These are phyloP conservation scores for Coleophoma crateriformis DNA, from an alignment of 2,329 filamentous ascomycete genomes.

Conservation along the genomic window DNA sequence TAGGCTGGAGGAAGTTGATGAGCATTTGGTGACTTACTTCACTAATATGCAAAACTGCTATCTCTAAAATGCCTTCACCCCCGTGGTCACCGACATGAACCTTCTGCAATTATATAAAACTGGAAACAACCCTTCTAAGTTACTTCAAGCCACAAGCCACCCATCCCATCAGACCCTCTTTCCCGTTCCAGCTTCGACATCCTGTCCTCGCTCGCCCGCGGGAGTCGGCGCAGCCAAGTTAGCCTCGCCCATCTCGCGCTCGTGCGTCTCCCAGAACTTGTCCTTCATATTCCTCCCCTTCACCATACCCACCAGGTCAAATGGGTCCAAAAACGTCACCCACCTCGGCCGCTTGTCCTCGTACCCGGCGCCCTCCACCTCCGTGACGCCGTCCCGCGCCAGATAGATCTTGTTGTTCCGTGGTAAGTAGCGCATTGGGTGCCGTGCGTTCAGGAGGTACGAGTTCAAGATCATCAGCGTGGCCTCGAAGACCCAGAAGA, in stretches of 20 bases:
- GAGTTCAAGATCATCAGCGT: slow-evolving; percentile 45
- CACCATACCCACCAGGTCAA: slow-evolving; percentile 19
- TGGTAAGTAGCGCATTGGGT: slow-evolving; percentile 47
- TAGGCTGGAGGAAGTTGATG: too few relatives aligned
- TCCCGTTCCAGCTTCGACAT: too few relatives aligned
- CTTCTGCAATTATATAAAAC: too few relatives aligned
- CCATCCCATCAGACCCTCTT: too few relatives aligned
- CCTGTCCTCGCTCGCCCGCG: background rate
- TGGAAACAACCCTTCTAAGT: too few relatives aligned
- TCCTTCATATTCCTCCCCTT: slow-evolving; percentile 17
- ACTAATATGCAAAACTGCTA: too few relatives aligned
- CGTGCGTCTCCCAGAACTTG: slow-evolving; percentile 21
- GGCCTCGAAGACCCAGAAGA: slow-evolving; percentile 54
- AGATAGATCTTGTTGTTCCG: slow-evolving; percentile 42
- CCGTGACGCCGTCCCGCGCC: slow-evolving; percentile 40
- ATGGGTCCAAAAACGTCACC: slow-evolving; percentile 23
- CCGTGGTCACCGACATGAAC: too few relatives aligned
- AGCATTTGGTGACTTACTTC: too few relatives aligned
- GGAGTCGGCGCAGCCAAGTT: background rate
- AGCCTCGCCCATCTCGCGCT: slow-evolving; percentile 2
- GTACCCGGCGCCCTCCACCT: slow-evolving; percentile 43
- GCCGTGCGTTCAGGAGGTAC: slow-evolving; percentile 41
- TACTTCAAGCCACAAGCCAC: too few relatives aligned
- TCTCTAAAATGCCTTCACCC: too few relatives aligned
- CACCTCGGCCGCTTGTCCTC: slow-evolving; percentile 34